Conservation (phyloP, 1,284 basidiomycete species). For the Takashimella tepidaria region DNA sequence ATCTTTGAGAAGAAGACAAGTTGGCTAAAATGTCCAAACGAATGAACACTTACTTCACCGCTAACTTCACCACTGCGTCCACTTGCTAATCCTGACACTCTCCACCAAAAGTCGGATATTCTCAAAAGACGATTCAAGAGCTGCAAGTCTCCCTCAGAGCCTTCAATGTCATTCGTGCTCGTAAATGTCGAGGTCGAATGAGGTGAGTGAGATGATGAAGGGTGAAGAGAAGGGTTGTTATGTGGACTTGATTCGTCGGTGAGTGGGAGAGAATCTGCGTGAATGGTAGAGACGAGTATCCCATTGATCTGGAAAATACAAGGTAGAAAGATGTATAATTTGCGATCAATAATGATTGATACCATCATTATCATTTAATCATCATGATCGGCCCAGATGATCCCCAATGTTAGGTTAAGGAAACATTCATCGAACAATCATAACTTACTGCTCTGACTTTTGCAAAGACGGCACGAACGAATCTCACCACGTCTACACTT, state of each 20-base stretch:
- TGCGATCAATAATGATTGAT: no score
- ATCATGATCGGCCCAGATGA: no score
- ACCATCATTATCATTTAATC: no score
- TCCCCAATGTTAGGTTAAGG: no score
- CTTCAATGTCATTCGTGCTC: background rate
- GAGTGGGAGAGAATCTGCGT: slow-evolving; percentile 31
- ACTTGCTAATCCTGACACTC: slow-evolving; percentile 33
- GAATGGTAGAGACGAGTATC: slow-evolving; percentile 30
- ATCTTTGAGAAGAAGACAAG: no score
- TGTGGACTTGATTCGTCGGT: no score
- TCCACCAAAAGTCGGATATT: slow-evolving; percentile 37
- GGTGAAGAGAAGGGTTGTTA: no score
- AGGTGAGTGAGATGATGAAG: no score
- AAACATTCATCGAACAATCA: no score
- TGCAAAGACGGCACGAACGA: slow-evolving; percentile 32
- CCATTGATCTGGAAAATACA: slow-evolving; percentile 11
- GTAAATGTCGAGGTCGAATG: no score
- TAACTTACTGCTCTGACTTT: slow-evolving; percentile 17
- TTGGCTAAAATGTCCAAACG: no score
- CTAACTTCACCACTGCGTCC: slow-evolving; percentile 44
- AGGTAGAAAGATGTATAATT: background rate
- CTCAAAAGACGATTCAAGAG: slow-evolving; percentile 30
- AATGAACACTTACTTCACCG: slow-evolving; percentile 36
- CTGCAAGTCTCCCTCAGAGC: slow-evolving; percentile 11
- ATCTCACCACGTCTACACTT: slow-evolving; percentile 19